Evolutionary conservation across 257 asterid genomes (phyloP), one percentile per base, ranked within the genome.

Genomic region (Fraxinus excelsior): DNA sequence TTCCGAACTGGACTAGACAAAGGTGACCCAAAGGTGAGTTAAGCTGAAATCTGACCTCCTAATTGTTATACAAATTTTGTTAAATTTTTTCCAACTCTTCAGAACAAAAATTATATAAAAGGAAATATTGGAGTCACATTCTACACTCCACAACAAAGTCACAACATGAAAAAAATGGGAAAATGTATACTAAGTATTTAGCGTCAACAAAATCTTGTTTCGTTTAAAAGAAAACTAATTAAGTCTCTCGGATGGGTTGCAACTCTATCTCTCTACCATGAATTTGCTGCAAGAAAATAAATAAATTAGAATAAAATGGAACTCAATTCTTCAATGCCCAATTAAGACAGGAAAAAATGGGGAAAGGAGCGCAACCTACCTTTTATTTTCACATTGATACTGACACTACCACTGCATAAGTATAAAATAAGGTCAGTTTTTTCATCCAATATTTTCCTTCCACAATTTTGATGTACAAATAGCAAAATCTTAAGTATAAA

Each of bases 241-340:
- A 0, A 62, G 6, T 25, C 34, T 23, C 67, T 62, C 19, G 18
- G 11, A 25, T 60, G 6, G 16, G 34, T 42, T 35, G 58, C 64
- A 1, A 6, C 4, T 19, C 78, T 25, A 40, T n/a, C 26, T 35
- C 37, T 46, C 62, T 1, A 28, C 75, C 80, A 42, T 26, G 74
- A 74, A 42, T 29, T 32, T 42, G 67, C 84, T 83, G 84, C 77
- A 80, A 31, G 34, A 19, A 19, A 51, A n/a, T n/a, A n/a, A 32
- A 10, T 40, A 40, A 9, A 40, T 40, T 11, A 26, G 11, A 21
- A 46, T 10, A 10, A 13, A 46, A 46, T 70, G 28, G 46, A 60
- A 56, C 3, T 56, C n/a, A n/a, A 7, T 2, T 38, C 8, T 11
- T 62, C 9, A 23, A 8, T 32, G 28, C 31, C 71, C 23, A 74